Base-by-base conservation (phyloP, 305 asterid species). In the Solanum hybrid region DNA sequence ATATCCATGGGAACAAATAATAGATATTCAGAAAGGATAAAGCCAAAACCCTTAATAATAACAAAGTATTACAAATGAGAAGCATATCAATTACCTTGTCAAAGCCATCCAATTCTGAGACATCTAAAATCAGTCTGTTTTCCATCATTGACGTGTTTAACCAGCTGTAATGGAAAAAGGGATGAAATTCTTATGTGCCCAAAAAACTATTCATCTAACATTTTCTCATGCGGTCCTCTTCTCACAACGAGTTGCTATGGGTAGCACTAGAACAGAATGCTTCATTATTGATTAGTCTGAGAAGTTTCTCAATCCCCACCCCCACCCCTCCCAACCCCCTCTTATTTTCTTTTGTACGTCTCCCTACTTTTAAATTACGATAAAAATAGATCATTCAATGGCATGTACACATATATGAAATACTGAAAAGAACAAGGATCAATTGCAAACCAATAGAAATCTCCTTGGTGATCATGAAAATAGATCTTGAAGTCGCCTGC, bases 391-490 rank as follows among this genome's bases (percentile, higher is more conserved):
- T 85, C 36, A 26, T 42, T 31, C 31, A 88, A 31, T 51, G 42
- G 75, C 42, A 31, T 31, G 42, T 36, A 46, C 40, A 51, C 10
- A 20, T 20, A 51, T 10, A 29, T 5, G 87, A 84, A 84, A 51
- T 31, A 20, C 87, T 84, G 31, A 89, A 86, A 42, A 75, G 60
- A 88, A 76, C 16, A 87, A 89, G 86, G 78, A 89, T 35, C 79
- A 78, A 89, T 64, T 85, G 81, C 96, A 16, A 86, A 97, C 99
- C 99, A 96, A 90, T 96, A 97, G 90, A 97, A 97, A 92, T 97
- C 99, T 93, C 99, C 99, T 87, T 97, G 99, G 89, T 96, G 97
- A 89, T 96, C 99, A 80, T 97, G 98, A 93, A 97, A 97, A 38
- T 96, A 96, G 90, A 96, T 91, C 93, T 97, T 97, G 93, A 96